These are phyloP conservation scores for Rhizopogon hawkerae DNA, from an alignment of 1,284 basidiomycete species.

Conservation along the genomic window DNA sequence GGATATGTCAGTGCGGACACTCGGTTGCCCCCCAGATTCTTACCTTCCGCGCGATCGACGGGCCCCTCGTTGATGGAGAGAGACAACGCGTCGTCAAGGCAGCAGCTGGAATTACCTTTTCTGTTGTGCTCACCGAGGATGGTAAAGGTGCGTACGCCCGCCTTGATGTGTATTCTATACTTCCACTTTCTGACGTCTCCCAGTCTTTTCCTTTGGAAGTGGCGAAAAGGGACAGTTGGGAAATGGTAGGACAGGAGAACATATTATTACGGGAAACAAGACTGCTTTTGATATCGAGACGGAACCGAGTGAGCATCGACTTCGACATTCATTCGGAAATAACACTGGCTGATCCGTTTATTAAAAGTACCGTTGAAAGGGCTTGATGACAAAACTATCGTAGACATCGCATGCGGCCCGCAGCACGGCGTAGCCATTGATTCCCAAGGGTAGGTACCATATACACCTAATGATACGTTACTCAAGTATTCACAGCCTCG, in stretches of 20 bases:
- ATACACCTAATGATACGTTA: not conserved
- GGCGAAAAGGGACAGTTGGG: conserved; percentile 92
- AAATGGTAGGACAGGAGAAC: conserved; percentile 84
- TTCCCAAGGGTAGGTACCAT: conserved; percentile 49
- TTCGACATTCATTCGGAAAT: conserved; percentile 2
- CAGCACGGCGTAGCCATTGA: conserved; percentile 83
- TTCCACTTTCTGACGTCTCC: conserved; percentile 6
- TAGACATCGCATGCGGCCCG: conserved; percentile 76
- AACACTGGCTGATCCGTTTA: conserved; percentile 9
- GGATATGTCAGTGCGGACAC: conserved; percentile 57
- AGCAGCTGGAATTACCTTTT: conserved; percentile 78
- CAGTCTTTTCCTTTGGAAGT: conserved; percentile 84
- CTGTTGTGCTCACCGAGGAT: conserved; percentile 68
- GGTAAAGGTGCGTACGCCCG: conserved; percentile 53
- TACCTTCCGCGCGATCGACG: conserved; percentile 57
- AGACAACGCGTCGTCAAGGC: conserved; percentile 65
- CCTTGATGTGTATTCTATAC: not conserved
- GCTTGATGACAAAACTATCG: conserved; percentile 67
- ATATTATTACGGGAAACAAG: conserved; percentile 78
- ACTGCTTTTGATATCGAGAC: conserved; percentile 73
- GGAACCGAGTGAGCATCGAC: conserved; percentile 51
- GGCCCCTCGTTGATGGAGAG: conserved; percentile 43
- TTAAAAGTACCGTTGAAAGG: conserved; percentile 59
- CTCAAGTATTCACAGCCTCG: conserved; percentile 32
- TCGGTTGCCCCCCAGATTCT: conserved; percentile 53